A percentile compares a stretch with the other conserved stretches of the same genome.
These are phyloP conservation scores for Sclerotinia nivalis DNA, from an alignment of 2,329 filamentous ascomycete species.

Conservation along the genomic window DNA sequence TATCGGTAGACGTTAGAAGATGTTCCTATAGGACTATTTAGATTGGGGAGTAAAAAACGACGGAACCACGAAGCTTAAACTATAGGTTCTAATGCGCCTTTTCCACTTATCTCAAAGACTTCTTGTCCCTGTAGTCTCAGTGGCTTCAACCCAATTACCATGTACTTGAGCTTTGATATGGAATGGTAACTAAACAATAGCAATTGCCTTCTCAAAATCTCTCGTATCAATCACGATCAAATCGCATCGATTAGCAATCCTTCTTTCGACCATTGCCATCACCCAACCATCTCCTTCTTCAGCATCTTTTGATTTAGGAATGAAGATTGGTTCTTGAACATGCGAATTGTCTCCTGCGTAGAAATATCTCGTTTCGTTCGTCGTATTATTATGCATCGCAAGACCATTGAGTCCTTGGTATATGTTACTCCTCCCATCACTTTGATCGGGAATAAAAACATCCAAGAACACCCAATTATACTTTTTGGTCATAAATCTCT, in stretches of 20 bases:
- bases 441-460: conserved; percentile 42
- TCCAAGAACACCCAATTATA: conserved; percentile 46
- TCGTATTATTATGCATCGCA: conserved; percentile 23
- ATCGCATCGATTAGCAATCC: conserved; percentile 42
- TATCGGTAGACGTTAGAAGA: not conserved
- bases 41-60: not conserved
- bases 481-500: conserved; percentile 45
- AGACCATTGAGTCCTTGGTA: conserved; percentile 26
- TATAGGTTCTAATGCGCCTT: not conserved
- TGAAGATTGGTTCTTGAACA: conserved; percentile 56
- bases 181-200: conserved; percentile 40
- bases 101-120: conserved; percentile 4
- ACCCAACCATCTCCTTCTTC: conserved; percentile 40
- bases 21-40: not conserved
- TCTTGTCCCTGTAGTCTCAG: not conserved
- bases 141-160: conserved; percentile 39
- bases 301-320: conserved; percentile 45
- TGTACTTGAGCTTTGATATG: conserved; percentile 29
- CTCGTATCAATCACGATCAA: conserved; percentile 43
- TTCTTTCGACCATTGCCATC: conserved; percentile 38
- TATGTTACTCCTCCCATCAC: conserved; percentile 42
- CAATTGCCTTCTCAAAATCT: conserved; percentile 40
- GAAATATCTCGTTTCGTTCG: conserved; percentile 38
- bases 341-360: conserved; percentile 45
- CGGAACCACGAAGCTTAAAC: not conserved